Evolutionary conservation across 257 asterid genomes (phyloP), one percentile per base, ranked within the genome.

Genomic region (Gentiana macrophylla): DNA sequence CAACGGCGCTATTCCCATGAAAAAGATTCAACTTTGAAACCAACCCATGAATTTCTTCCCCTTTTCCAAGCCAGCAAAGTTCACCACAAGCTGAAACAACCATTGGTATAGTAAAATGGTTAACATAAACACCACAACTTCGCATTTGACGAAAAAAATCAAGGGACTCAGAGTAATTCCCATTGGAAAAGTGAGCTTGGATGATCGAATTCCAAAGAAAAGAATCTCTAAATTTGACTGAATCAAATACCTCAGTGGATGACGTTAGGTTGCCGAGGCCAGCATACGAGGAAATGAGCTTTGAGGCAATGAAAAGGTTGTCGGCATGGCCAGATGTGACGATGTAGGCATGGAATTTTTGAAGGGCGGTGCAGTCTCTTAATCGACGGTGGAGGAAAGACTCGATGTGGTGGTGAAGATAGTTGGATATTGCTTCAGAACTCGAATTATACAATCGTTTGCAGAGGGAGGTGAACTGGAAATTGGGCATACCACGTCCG

Each of bases 131-230:
- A 34, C 68, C 64, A 12, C 41, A 78, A 69, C 6, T 5, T 35
- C 71, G 67, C 92, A 86, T 86, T 12, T 62, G 12, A 50, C 72
- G 55, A 77, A 72, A 89, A 59, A 79, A 54, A 0, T 76, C 70
- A 63, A 85, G 50, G 45, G 95, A 71, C 59, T 70, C 68, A 35
- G 32, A 58, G 45, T 80, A 72, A 47, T 60, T 50, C 3, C 80
- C 80, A 63, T 76, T 83, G 11, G 80, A 79, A 36, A 82, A 88
- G 66, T 85, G 81, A 61, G 89, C 81, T 77, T 88, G 77, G 69
- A 85, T 83, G 36, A 88, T 70, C 49, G 94, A 77, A 61, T 85
- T 85, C 94, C 93, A 88, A 2, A 85, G 80, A 66, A 85, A 88
- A 49, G 62, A 73, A 74, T 82, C 95, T 52, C 56, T 74, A 41